Percentiles rank a stretch among this genome's conserved stretches.
Conservation (phyloP, 2,329 filamentous ascomycete species). For the Exophiala viscosa region DNA sequence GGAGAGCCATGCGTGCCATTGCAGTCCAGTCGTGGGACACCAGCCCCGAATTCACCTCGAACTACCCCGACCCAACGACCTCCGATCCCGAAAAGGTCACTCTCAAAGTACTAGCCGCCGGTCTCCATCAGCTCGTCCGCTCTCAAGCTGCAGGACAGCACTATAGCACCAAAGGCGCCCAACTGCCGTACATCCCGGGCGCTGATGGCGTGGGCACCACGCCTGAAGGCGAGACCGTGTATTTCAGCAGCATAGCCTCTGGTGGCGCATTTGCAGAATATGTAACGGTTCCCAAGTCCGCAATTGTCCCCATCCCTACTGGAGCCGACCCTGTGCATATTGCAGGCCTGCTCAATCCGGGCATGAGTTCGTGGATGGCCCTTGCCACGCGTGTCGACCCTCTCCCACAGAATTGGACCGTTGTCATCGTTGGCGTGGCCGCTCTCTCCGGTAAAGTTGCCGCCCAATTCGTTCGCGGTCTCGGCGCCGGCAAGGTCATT, state of each 20-base stretch:
- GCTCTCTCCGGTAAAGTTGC: slow-evolving; percentile 52
- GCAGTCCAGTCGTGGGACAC: slow-evolving; percentile 22
- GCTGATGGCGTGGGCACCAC: slow-evolving; percentile 51
- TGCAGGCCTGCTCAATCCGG: slow-evolving; percentile 55
- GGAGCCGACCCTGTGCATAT: slow-evolving; percentile 46
- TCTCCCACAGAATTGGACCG: slow-evolving; percentile 44
- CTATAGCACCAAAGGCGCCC: slow-evolving; percentile 44
- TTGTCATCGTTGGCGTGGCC: slow-evolving; percentile 53
- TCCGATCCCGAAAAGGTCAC: slow-evolving; percentile 38
- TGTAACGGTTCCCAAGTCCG: slow-evolving; percentile 45
- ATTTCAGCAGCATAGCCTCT: slow-evolving; percentile 42
- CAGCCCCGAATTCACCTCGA: slow-evolving; percentile 16
- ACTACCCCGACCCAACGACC: slow-evolving; percentile 14
- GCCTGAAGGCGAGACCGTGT: slow-evolving; percentile 48
- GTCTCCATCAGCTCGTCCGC: slow-evolving; percentile 54
- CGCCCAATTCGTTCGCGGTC: slow-evolving; percentile 44
- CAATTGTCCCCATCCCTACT: slow-evolving; percentile 42
- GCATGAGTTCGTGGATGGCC: slow-evolving; percentile 58
- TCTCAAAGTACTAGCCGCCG: slow-evolving; percentile 52
- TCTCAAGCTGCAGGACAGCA: slow-evolving; percentile 53
- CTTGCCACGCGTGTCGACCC: slow-evolving; percentile 41
- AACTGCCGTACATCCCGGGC: slow-evolving; percentile 51
- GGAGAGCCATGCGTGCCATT: slow-evolving; percentile 22
- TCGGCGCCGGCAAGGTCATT: slow-evolving; percentile 51
- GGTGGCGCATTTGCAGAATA: slow-evolving; percentile 25